Evolutionary conservation across 2,329 filamentous ascomycete genomes (phyloP).

Genomic region (Helotiales sp.): DNA sequence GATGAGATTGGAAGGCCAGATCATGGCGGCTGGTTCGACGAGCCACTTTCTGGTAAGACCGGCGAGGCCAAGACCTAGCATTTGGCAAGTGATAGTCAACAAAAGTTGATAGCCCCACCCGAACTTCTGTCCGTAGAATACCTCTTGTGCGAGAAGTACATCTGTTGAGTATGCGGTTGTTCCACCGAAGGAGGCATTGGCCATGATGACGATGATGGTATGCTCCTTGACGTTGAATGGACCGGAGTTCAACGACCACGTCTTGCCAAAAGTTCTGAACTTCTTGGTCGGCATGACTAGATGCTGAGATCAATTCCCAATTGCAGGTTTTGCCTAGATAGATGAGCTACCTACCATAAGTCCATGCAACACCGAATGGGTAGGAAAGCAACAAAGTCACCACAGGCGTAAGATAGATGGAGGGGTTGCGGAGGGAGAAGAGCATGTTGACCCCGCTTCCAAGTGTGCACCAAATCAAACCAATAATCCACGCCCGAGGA

Average conservation of each 20-base stretch:
- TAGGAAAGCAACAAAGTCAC: slow-evolving; percentile 25
- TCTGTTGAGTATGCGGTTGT: slow-evolving; percentile 57
- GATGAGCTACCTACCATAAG: background rate
- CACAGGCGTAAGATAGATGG: slow-evolving; percentile 13
- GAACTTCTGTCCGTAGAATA: slow-evolving; percentile 76
- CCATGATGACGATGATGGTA: slow-evolving; percentile 68
- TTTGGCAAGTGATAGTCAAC: slow-evolving; percentile 63
- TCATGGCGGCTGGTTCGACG: slow-evolving; percentile 67
- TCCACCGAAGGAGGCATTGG: slow-evolving; percentile 44
- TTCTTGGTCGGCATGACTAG: slow-evolving; percentile 35
- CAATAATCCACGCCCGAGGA: slow-evolving; percentile 67
- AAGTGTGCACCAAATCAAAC: slow-evolving; percentile 46
- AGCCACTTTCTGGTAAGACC: slow-evolving; percentile 64
- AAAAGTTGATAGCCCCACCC: slow-evolving; percentile 63
- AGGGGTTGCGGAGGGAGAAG: slow-evolving; percentile 37
- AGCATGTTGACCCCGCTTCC: slow-evolving; percentile 37
- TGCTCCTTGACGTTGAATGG: slow-evolving; percentile 76
- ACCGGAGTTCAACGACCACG: slow-evolving; percentile 66
- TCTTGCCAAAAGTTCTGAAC: slow-evolving; percentile 55
- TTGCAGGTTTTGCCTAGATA: background rate
- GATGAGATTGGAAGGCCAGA: slow-evolving; percentile 66
- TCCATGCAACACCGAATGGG: slow-evolving; percentile 49
- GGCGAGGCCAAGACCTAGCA: slow-evolving; percentile 67
- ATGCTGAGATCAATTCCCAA: slow-evolving; percentile 42
- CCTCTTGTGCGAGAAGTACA: slow-evolving; percentile 72